Evolutionary conservation across 768 basidiomycete genomes (phyloP).

Genomic region (Kwoniella shandongensis): DNA sequence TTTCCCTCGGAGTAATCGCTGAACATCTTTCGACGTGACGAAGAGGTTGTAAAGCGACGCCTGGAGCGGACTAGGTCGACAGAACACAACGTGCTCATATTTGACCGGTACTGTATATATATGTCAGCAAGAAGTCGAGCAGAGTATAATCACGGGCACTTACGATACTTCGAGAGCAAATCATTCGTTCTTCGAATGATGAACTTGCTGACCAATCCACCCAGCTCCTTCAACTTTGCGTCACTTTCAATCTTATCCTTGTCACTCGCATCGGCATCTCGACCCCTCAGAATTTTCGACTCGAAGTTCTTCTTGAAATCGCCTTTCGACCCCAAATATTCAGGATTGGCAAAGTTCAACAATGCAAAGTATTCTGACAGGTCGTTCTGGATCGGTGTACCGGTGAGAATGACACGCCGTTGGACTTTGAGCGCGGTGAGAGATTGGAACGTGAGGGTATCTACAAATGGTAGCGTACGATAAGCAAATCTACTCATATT

Average conservation of each 20-base stretch:
- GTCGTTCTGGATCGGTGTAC: constrained; percentile 92
- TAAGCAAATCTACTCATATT: no score
- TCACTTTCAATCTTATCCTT: constrained; percentile 75
- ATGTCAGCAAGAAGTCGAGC: neutral
- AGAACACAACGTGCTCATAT: constrained; percentile 97
- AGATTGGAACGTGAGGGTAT: constrained; percentile 82
- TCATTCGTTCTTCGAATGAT: constrained; percentile 95
- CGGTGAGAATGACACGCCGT: constrained; percentile 88
- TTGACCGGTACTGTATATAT: constrained; percentile 82
- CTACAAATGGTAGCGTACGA: no score
- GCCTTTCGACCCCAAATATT: constrained; percentile 79
- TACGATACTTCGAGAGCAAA: constrained; percentile 88
- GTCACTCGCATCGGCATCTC: constrained; percentile 82
- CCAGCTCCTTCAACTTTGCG: constrained; percentile 86
- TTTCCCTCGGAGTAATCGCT: constrained; percentile 77
- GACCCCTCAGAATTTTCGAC: constrained; percentile 81
- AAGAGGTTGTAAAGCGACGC: constrained; percentile 81
- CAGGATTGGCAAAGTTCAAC: constrained; percentile 88
- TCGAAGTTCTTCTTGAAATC: constrained; percentile 96
- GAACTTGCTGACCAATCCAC: constrained; percentile 82
- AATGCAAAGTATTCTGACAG: constrained; percentile 92
- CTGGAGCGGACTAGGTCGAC: constrained; percentile 78
- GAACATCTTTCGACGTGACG: constrained; percentile 88
- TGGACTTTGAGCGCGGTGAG: constrained; percentile 79
- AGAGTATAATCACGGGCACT: constrained; percentile 51